These are phyloP conservation scores for Penicillium parvum DNA, from an alignment of 495 filamentous ascomycete species.

Conservation along the genomic window DNA sequence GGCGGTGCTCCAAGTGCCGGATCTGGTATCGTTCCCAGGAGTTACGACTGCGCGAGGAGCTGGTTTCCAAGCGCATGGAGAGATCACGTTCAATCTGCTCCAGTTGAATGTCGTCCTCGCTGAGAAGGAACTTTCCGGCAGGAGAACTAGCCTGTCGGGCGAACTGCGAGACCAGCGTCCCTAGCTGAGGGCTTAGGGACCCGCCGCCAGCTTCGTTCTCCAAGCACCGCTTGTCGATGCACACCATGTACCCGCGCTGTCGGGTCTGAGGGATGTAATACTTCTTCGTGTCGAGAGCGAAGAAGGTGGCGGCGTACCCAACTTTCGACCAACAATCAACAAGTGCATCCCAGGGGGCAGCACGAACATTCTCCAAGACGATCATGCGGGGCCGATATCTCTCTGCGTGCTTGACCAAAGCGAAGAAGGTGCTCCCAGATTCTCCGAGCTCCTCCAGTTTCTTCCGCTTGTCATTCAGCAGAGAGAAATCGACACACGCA, in stretches of 20 bases:
- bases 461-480: conserved; percentile 35
- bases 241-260: conserved; percentile 66
- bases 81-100: conserved; percentile 45
- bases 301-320: conserved; percentile 49
- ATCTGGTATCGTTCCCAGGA: conserved; percentile 59
- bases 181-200: neutral
- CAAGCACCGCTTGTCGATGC: conserved; percentile 41
- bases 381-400: conserved; percentile 57
- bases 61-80: conserved; percentile 16
- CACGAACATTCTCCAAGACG: conserved; percentile 69
- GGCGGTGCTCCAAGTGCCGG: conserved; percentile 52
- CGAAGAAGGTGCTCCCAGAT: conserved; percentile 65
- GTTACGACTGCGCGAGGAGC: conserved; percentile 23
- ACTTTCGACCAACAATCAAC: conserved; percentile 43
- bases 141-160: conserved; percentile 59
- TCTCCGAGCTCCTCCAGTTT: conserved; percentile 54
- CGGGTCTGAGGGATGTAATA: conserved; percentile 81
- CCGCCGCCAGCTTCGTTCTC: conserved; percentile 27
- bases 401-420: conserved; percentile 54
- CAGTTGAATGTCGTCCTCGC: conserved; percentile 53
- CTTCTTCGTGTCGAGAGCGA: conserved; percentile 62
- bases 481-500: conserved; percentile 69
- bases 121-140: conserved; percentile 57
- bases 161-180: conserved; percentile 37
- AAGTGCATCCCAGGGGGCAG: conserved; percentile 60